Evolutionary conservation across 2,329 filamentous ascomycete genomes (phyloP).

Genomic region (Neonectria punicea): DNA sequence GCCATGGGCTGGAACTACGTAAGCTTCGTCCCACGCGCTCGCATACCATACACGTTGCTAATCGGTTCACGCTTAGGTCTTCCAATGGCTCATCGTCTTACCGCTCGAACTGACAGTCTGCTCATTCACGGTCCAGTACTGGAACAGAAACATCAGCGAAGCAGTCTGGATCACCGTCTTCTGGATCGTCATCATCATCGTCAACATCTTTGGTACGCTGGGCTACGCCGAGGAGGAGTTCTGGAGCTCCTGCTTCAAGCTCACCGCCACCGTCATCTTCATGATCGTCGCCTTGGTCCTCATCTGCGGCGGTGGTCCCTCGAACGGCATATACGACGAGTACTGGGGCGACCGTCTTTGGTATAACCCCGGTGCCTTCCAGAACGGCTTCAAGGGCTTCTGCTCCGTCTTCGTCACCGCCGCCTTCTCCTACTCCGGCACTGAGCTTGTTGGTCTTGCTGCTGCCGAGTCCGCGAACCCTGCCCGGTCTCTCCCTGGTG

Average conservation of each 20-base stretch:
- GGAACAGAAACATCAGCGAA: constrained; percentile 58
- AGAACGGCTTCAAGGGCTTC: constrained; percentile 76
- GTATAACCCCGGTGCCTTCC: constrained; percentile 60
- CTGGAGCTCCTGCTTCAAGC: constrained; percentile 64
- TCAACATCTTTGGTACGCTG: constrained; percentile 66
- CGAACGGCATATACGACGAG: constrained; percentile 51
- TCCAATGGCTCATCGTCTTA: constrained; percentile 62
- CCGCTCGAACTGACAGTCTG: constrained; percentile 63
- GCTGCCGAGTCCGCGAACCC: constrained; percentile 76
- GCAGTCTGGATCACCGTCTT: constrained; percentile 66
- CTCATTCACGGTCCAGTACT: constrained; percentile 62
- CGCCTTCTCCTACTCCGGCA: constrained; percentile 75
- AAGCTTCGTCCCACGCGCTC: background rate
- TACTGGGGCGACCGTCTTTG: constrained; percentile 56
- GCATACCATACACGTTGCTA: background rate
- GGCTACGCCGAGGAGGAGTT: constrained; percentile 68
- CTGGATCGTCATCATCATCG: constrained; percentile 57
- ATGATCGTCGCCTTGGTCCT: constrained; percentile 70
- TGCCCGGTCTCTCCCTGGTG: constrained; percentile 76
- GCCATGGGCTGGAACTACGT: constrained; percentile 59
- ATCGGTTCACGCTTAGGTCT: constrained; percentile 41
- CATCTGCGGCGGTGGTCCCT: constrained; percentile 67
- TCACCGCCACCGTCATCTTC: constrained; percentile 67
- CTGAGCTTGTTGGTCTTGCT: constrained; percentile 75
- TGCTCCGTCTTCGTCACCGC: constrained; percentile 77